phyloP scores from a whole-genome alignment of 768 basidiomycete genomes.

The Kwoniella bestiolae region DNA sequence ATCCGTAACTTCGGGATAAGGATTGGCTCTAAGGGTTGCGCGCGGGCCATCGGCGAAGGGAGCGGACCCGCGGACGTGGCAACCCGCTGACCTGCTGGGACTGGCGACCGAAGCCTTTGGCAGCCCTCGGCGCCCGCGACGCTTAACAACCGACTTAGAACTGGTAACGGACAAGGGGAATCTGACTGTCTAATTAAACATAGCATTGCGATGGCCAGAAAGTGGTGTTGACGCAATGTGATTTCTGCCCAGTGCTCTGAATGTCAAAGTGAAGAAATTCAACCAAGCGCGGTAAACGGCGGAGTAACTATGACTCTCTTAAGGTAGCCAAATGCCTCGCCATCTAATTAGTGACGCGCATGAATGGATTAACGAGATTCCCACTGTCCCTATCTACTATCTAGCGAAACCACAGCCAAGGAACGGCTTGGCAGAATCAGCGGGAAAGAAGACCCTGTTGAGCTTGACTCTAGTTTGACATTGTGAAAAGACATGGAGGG shows the following conservation, averaged over 20 bases:
- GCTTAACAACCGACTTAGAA: constrained; percentile 71
- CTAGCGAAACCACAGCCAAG: constrained; percentile 63
- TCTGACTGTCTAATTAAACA: constrained; percentile 84
- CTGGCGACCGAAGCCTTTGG: constrained; percentile 62
- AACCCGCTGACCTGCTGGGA: constrained; percentile 61
- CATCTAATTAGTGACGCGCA: constrained; percentile 48
- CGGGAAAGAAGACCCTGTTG: constrained; percentile 80
- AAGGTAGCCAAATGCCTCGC: constrained; percentile 77
- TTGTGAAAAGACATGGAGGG: constrained; percentile 81
- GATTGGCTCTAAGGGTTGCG: constrained; percentile 76
- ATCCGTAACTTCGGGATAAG: constrained; percentile 71
- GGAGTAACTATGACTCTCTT: constrained; percentile 82
- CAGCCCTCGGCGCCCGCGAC: constrained; percentile 66
- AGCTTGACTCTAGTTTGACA: constrained; percentile 86
- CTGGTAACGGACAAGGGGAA: constrained; percentile 78
- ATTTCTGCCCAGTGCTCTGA: constrained; percentile 83
- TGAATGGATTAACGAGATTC: constrained; percentile 48
- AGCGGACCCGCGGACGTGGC: constrained; percentile 66
- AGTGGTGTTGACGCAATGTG: constrained; percentile 79
- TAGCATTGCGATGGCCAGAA: constrained; percentile 66
- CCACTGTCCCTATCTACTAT: constrained; percentile 60
- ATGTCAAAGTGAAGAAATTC: constrained; percentile 82
- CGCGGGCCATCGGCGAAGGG: constrained; percentile 75
- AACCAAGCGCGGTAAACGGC: constrained; percentile 74
- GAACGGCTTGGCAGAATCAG: constrained; percentile 67